phyloP scores from a whole-genome alignment of 345 rosid species.

The Syzygium grande region DNA sequence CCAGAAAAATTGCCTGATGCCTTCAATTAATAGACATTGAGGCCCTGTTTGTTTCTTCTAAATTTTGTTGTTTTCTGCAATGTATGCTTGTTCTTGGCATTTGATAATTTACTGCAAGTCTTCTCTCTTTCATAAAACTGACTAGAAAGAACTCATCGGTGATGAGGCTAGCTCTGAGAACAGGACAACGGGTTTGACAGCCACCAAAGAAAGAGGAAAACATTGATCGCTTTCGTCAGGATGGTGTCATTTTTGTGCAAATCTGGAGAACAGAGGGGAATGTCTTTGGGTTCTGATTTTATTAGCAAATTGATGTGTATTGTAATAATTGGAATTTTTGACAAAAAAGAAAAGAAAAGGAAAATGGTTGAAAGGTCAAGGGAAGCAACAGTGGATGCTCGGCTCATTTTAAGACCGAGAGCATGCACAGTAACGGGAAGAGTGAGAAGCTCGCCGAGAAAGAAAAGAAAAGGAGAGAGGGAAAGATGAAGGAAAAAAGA shows the following conservation, averaged over 20 bases:
- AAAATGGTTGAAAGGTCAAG: too few species aligned
- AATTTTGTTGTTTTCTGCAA: background rate
- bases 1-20: background rate
- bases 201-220: background rate
- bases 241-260: background rate
- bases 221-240: background rate
- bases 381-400: too few species aligned
- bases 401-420: too few species aligned
- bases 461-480: too few species aligned
- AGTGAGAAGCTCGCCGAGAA: too few species aligned
- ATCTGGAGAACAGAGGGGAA: background rate
- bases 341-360: too few species aligned
- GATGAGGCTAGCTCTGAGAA: background rate
- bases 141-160: background rate
- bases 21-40: too few species aligned
- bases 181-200: background rate
- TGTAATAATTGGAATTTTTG: background rate
- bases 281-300: background rate
- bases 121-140: background rate
- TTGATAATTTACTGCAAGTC: background rate
- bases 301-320: background rate
- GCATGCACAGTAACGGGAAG: too few species aligned
- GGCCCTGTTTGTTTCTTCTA: background rate
- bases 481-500: too few species aligned
- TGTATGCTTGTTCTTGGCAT: background rate